A percentile compares a stretch with the other conserved stretches of the same genome.
Evolutionary conservation across 257 asterid genomes (phyloP).

Genomic region (Avicennia marina): DNA sequence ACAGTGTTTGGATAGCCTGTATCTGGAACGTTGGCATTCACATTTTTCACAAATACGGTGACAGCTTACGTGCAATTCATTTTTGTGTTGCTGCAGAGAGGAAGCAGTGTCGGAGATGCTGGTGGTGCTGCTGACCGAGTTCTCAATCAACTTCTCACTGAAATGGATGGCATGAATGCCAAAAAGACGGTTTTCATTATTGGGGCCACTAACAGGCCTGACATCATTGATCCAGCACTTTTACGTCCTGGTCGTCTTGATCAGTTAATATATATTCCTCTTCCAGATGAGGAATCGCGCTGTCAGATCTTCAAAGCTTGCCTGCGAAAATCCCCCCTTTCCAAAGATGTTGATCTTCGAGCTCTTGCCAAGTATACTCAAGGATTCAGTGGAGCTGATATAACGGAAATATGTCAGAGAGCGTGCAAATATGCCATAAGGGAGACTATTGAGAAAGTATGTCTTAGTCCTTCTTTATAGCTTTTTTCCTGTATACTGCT

Average conservation of each 20-base stretch:
- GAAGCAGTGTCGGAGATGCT: slow-evolving; percentile 57
- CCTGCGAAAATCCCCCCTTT: slow-evolving; percentile 60
- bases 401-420: slow-evolving; percentile 59
- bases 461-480: not conserved
- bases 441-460: slow-evolving; percentile 47
- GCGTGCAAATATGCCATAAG: slow-evolving; percentile 61
- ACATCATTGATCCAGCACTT: slow-evolving; percentile 57
- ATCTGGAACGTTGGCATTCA: no score
- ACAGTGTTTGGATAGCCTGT: not conserved
- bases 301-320: slow-evolving; percentile 54
- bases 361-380: slow-evolving; percentile 59
- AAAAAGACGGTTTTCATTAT: slow-evolving; percentile 59
- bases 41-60: not conserved
- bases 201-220: slow-evolving; percentile 68
- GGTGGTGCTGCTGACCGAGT: slow-evolving; percentile 70
- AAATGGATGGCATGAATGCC: slow-evolving; percentile 69
- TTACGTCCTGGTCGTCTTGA: slow-evolving; percentile 69
- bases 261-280: slow-evolving; percentile 57
- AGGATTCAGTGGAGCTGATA: slow-evolving; percentile 66
- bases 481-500: not conserved
- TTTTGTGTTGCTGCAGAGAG: slow-evolving; percentile 37
- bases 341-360: slow-evolving; percentile 44
- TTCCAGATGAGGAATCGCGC: slow-evolving; percentile 64
- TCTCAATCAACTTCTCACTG: slow-evolving; percentile 57
- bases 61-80: not conserved